A percentile compares a stretch with the other conserved stretches of the same genome.
These are phyloP conservation scores for Teunomyces funiuensis DNA, from an alignment of 805 yeast species.

Conservation along the genomic window DNA sequence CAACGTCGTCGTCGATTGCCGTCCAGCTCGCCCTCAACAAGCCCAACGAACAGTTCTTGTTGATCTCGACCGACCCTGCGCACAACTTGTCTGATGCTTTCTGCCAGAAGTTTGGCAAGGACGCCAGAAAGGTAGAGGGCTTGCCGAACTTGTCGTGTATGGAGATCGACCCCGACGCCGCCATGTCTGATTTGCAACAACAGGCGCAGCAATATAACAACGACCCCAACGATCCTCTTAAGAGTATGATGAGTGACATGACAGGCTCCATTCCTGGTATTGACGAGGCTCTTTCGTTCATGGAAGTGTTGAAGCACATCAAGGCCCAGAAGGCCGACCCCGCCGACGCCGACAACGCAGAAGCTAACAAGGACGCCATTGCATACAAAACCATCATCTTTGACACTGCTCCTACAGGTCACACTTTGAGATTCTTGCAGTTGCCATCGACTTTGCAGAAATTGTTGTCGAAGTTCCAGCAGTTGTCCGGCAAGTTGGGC, in stretches of 20 bases:
- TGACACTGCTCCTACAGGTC: conserved; percentile 99
- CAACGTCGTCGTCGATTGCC: conserved; percentile 93
- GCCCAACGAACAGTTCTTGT: conserved; percentile 75
- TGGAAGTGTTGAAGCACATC: conserved; percentile 97
- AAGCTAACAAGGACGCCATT: conserved; percentile 21
- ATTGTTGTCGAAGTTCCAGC: conserved; percentile 82
- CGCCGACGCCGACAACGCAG: conserved; percentile 12
- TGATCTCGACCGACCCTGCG: conserved; percentile 98
- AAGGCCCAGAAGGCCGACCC: conserved; percentile 58
- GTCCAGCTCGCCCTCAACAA: conserved; percentile 86
- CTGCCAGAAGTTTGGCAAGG: conserved; percentile 97
- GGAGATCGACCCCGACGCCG: conserved; percentile 97
- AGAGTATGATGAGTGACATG: conserved; percentile 79
- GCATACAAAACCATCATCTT: conserved; percentile 85
- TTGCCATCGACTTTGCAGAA: conserved; percentile 91
- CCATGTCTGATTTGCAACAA: conserved; percentile 78
- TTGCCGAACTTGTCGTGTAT: conserved; percentile 86
- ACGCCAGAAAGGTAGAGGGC: conserved; percentile 92
- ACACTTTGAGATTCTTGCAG: conserved; percentile 90
- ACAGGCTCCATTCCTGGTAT: conserved; percentile 97
- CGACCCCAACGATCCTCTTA: conserved; percentile 63
- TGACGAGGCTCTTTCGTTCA: conserved; percentile 95
- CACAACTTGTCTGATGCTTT: conserved; percentile 97
- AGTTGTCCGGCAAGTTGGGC: conserved; percentile 81
- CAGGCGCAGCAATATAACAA: conserved; percentile 57